These are phyloP conservation scores for Clonostachys rosea DNA, from an alignment of 2,329 filamentous ascomycete genomes.

Conservation along the genomic window DNA sequence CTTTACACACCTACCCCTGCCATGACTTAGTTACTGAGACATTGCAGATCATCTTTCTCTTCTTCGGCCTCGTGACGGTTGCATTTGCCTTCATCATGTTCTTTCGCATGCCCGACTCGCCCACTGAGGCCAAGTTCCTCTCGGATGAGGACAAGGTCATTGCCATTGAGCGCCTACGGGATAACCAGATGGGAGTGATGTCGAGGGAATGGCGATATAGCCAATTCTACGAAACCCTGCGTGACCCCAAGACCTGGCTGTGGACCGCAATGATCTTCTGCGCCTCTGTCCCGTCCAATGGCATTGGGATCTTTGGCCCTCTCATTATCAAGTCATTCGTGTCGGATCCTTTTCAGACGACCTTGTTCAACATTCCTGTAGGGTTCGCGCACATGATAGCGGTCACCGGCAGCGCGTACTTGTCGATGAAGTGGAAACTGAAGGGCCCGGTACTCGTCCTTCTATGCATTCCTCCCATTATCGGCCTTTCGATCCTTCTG, in stretches of 20 bases:
- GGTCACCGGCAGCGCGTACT: conserved; percentile 50
- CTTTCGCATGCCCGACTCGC: conserved; percentile 42
- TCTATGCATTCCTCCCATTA: conserved; percentile 52
- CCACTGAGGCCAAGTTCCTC: conserved; percentile 45
- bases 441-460: conserved; percentile 52
- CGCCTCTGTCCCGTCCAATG: conserved; percentile 53
- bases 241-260: conserved; percentile 57
- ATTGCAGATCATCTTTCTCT: conserved; percentile 44
- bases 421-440: conserved; percentile 48
- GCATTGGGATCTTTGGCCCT: conserved; percentile 53
- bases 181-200: conserved; percentile 50
- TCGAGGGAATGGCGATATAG: conserved; percentile 45
- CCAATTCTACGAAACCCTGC: conserved; percentile 46
- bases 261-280: conserved; percentile 51
- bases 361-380: conserved; percentile 57
- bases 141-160: conserved; percentile 44
- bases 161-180: conserved; percentile 47
- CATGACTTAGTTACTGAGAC: background rate
- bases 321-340: conserved; percentile 57
- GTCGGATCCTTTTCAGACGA: conserved; percentile 49
- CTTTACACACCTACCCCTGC: too few species aligned
- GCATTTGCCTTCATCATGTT: conserved; percentile 38
- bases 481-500: conserved; percentile 50
- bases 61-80: conserved; percentile 47
- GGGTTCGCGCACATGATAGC: conserved; percentile 55